Evolutionary conservation across 1,284 basidiomycete genomes (phyloP).

Genomic region (Cryptococcus floricola): DNA sequence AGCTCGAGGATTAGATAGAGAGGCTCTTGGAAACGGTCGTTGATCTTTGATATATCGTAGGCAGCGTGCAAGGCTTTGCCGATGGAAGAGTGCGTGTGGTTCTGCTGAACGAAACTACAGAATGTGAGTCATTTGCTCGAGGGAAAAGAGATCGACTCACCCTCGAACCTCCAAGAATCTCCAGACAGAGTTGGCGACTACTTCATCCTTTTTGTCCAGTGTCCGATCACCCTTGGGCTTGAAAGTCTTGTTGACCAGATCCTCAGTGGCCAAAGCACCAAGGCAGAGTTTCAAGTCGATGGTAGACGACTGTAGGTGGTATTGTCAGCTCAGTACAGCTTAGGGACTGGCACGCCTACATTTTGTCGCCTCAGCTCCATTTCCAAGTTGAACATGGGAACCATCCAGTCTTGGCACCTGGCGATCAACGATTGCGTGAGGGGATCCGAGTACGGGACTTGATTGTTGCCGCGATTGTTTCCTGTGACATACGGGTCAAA

Average conservation of each 20-base stretch:
- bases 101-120: constrained; percentile 67
- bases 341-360: constrained; percentile 56
- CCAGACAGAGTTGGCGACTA: constrained; percentile 98
- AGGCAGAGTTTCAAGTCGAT: constrained; percentile 95
- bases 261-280: constrained; percentile 77
- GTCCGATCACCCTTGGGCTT: constrained; percentile 50
- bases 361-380: constrained; percentile 94
- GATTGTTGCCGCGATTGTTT: constrained; percentile 22
- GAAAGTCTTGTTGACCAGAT: constrained; percentile 68
- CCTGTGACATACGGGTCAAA: constrained; percentile 42
- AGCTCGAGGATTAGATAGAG: constrained; percentile 89
- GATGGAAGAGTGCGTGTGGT: constrained; percentile 82
- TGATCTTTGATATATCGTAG: constrained; percentile 70
- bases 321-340: not conserved
- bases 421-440: constrained; percentile 83
- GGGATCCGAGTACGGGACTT: constrained; percentile 66
- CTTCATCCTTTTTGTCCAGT: constrained; percentile 96
- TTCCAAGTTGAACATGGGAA: constrained; percentile 79
- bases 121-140: constrained; percentile 3
- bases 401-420: constrained; percentile 87
- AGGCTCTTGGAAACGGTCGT: constrained; percentile 98
- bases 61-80: constrained; percentile 87
- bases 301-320: constrained; percentile 69
- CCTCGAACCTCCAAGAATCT: constrained; percentile 93
- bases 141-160: constrained; percentile 51